These are phyloP conservation scores for Dactylellina leptospora DNA, from an alignment of 2,329 filamentous ascomycete genomes.

Conservation along the genomic window DNA sequence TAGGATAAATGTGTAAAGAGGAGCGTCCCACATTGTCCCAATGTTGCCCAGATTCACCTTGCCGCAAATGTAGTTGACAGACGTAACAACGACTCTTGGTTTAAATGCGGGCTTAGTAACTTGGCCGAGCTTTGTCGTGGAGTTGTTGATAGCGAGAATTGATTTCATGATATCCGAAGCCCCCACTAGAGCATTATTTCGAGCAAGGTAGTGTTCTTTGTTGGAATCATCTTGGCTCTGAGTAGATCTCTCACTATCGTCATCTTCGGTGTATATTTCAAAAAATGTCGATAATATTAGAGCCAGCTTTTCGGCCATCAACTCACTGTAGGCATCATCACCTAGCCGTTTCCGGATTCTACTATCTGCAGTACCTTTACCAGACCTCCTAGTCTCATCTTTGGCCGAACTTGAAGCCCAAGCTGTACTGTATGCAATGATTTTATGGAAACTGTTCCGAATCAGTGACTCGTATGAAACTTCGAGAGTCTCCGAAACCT, in stretches of 20 bases:
- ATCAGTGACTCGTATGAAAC: constrained; percentile 69
- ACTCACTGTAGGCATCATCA: constrained; percentile 69
- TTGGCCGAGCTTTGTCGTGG: constrained; percentile 72
- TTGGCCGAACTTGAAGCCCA: constrained; percentile 65
- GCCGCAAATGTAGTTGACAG: constrained; percentile 80
- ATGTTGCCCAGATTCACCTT: constrained; percentile 50
- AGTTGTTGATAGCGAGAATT: constrained; percentile 75
- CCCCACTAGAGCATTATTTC: constrained; percentile 18
- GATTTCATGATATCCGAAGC: constrained; percentile 71
- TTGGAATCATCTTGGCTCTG: constrained; percentile 74
- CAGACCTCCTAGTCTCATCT: constrained; percentile 56
- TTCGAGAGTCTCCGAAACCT: constrained; percentile 69
- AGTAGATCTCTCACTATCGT: constrained; percentile 64
- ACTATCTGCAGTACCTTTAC: constrained; percentile 67
- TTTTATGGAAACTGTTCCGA: constrained; percentile 75
- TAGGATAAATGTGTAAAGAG: constrained; percentile 76
- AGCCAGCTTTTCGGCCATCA: constrained; percentile 75
- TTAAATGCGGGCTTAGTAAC: constrained; percentile 89
- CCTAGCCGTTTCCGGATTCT: constrained; percentile 76
- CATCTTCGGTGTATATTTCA: constrained; percentile 63
- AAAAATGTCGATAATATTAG: constrained; percentile 80
- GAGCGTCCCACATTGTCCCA: constrained; percentile 69
- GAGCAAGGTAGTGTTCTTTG: constrained; percentile 43
- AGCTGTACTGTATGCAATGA: constrained; percentile 83
- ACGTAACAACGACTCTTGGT: constrained; percentile 76